Evolutionary conservation across 352 stramenopile species (phyloP).

Genomic region (Phytopythium mirpurense): DNA sequence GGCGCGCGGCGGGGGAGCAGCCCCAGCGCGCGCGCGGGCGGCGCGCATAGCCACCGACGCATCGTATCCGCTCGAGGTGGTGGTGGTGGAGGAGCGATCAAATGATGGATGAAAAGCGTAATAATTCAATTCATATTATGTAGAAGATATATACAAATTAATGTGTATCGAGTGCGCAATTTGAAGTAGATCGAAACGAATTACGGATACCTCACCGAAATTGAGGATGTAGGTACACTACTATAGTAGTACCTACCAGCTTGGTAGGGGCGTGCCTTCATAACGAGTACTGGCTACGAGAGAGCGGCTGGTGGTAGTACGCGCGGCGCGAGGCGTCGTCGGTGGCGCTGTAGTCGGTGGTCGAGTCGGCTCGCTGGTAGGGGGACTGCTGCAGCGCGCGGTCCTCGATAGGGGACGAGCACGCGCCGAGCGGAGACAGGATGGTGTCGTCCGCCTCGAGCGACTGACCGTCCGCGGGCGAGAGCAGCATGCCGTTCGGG

Average conservation of each 20-base stretch:
- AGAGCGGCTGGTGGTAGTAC: constrained; percentile 1
- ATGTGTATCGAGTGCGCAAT: no score
- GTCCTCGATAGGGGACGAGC: background rate
- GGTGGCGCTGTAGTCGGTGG: background rate
- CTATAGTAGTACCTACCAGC: no score
- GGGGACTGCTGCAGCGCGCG: background rate
- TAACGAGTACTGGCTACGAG: constrained; percentile 1
- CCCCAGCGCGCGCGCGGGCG: background rate
- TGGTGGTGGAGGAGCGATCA: no score
- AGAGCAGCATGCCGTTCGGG: constrained; percentile 5
- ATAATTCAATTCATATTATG: no score
- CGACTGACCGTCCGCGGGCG: constrained; percentile 1
- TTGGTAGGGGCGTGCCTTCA: no score
- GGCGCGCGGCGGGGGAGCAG: constrained; percentile 6
- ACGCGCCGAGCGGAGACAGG: background rate
- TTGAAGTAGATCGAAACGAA: no score
- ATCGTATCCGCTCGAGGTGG: no score
- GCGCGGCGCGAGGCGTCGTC: background rate
- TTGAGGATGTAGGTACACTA: no score
- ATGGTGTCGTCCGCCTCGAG: background rate
- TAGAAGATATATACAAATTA: no score
- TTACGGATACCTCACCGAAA: no score
- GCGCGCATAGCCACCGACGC: constrained; percentile 2
- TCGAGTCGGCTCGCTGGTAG: background rate
- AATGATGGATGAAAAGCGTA: no score